phyloP scores from a whole-genome alignment of 2,329 filamentous ascomycete genomes.

The Cephalotrichum gorgonifer region DNA sequence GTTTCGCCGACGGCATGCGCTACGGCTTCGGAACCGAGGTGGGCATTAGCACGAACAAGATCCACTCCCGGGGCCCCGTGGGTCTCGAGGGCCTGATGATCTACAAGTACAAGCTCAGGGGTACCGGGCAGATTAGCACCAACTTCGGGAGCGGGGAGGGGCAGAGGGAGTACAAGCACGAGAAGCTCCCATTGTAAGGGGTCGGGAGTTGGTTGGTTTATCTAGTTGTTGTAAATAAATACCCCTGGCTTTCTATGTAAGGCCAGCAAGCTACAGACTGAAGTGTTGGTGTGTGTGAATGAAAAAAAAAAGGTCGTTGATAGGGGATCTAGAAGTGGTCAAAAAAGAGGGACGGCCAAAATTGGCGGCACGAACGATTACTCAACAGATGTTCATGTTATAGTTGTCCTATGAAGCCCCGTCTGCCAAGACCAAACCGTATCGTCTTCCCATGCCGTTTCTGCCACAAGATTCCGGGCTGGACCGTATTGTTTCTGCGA shows the following conservation, averaged over 20 bases:
- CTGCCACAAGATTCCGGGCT: no score
- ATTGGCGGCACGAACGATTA: no score
- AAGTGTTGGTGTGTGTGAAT: no score
- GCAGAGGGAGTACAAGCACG: constrained; percentile 48
- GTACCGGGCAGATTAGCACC: constrained; percentile 70
- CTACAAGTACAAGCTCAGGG: constrained; percentile 89
- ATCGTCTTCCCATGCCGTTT: no score
- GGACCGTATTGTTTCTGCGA: no score
- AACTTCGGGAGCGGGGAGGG: constrained; percentile 60
- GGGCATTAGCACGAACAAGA: constrained; percentile 97
- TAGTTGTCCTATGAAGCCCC: no score
- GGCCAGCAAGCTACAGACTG: neutral
- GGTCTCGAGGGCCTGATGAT: constrained; percentile 92
- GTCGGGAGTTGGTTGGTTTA: neutral
- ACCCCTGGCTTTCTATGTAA: neutral
- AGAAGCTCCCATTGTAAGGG: constrained; percentile 27
- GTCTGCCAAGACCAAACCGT: no score
- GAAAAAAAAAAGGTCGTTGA: no score
- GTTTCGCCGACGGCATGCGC: constrained; percentile 92
- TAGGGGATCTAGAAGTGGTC: no score
- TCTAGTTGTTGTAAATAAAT: neutral
- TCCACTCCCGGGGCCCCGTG: constrained; percentile 86
- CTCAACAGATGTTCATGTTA: no score
- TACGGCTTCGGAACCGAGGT: constrained; percentile 98
- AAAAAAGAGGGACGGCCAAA: no score